phyloP scores from a whole-genome alignment of 352 stramenopile species.

The Phytophthora meadii region DNA sequence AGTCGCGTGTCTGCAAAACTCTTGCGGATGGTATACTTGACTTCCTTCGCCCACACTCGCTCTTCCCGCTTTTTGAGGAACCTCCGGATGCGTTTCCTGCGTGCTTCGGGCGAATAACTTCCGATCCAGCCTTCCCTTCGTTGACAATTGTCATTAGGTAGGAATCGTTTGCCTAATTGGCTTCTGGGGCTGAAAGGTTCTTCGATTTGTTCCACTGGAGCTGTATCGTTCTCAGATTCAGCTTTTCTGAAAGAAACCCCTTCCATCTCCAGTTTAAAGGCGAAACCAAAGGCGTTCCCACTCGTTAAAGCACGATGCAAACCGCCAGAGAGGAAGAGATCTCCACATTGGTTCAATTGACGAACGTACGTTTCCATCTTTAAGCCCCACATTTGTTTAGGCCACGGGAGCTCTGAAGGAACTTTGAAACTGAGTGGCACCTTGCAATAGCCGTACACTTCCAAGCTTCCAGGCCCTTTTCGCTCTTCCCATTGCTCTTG shows the following conservation, averaged over 20 bases:
- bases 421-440: conserved; percentile 26
- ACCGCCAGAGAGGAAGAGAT: conserved; percentile 19
- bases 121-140: conserved; percentile 77
- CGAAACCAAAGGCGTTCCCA: conserved; percentile 29
- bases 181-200: background rate
- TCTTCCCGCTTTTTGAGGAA: conserved; percentile 95
- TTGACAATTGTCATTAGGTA: background rate
- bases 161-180: conserved; percentile 17
- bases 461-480: conserved; percentile 17
- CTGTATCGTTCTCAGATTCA: conserved; percentile 6
- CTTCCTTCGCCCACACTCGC: conserved; percentile 91
- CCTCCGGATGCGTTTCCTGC: conserved; percentile 90
- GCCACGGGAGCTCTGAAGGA: conserved; percentile 28
- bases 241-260: background rate
- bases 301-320: conserved; percentile 6
- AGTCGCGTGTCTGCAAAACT: conserved; percentile 97
- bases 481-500: conserved; percentile 24
- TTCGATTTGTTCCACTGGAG: conserved; percentile 12
- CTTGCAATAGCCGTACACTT: conserved; percentile 26
- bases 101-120: conserved; percentile 92
- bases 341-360: conserved; percentile 22
- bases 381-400: conserved; percentile 33
- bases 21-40: conserved; percentile 98
- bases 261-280: conserved; percentile 28
- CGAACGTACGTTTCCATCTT: conserved; percentile 20